These are phyloP conservation scores for Neohortaea acidophila DNA, from an alignment of 495 filamentous ascomycete genomes.

Conservation along the genomic window DNA sequence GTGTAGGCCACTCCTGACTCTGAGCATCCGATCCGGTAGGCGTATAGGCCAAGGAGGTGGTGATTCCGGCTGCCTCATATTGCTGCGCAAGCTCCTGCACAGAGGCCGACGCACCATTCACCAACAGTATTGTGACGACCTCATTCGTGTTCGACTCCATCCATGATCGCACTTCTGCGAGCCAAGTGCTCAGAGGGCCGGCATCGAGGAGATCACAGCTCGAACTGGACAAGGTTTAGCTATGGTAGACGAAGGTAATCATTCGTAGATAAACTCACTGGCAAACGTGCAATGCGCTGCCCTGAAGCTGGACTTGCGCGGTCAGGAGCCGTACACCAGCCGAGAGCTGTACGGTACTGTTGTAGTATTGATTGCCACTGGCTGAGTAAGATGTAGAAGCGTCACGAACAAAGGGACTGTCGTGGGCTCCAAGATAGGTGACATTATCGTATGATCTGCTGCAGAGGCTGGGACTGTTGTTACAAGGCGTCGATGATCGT, in stretches of 20 bases:
- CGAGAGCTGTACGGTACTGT: conserved; percentile 24
- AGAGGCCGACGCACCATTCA: conserved; percentile 24
- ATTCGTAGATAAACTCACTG: no score
- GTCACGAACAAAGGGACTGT: conserved; percentile 44
- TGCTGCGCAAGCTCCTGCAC: conserved; percentile 10
- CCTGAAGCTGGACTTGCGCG: conserved; percentile 25
- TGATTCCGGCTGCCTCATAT: conserved; percentile 22
- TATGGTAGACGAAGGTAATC: background rate
- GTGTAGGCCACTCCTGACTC: conserved; percentile 24
- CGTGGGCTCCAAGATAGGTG: conserved; percentile 49
- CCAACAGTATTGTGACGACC: conserved; percentile 28
- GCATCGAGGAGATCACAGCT: conserved; percentile 24
- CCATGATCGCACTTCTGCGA: conserved; percentile 24
- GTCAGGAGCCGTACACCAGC: conserved; percentile 26
- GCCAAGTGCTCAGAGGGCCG: conserved; percentile 22
- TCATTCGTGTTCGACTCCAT: conserved; percentile 27
- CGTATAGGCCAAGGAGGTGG: conserved; percentile 19
- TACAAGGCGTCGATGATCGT: conserved; percentile 30
- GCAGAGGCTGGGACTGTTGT: conserved; percentile 48
- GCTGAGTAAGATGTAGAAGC: conserved; percentile 26
- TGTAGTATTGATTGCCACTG: conserved; percentile 28
- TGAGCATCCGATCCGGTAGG: conserved; percentile 12
- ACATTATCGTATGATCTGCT: conserved; percentile 43
- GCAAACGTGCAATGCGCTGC: conserved; percentile 24
- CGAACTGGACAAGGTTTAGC: background rate